Percentiles rank a stretch among this genome's conserved stretches.
These are phyloP conservation scores for Salisapilia sapeloensis DNA, from an alignment of 352 stramenopile species.

Conservation along the genomic window DNA sequence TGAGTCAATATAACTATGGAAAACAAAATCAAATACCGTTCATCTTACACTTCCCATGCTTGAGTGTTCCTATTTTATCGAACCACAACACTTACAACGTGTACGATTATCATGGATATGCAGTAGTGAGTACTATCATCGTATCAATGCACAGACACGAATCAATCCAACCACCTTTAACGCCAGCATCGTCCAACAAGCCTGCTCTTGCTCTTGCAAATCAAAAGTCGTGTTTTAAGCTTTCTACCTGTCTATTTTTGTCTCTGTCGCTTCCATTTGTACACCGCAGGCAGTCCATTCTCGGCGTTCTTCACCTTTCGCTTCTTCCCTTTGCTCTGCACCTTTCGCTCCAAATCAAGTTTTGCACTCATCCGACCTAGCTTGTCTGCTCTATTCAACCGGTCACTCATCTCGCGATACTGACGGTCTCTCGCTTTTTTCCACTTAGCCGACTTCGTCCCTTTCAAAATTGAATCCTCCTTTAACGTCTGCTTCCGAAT, in stretches of 20 bases:
- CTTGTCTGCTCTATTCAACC: constrained; percentile 47
- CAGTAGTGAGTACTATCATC: too few relatives aligned
- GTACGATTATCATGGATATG: too few relatives aligned
- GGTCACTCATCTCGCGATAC: constrained; percentile 52
- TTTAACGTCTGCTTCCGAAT: constrained; percentile 38
- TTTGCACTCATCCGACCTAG: constrained; percentile 52
- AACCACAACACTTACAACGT: too few relatives aligned
- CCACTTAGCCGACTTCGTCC: constrained; percentile 19
- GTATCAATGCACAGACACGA: too few relatives aligned
- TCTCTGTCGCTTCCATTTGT: constrained; percentile 79
- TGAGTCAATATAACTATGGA: too few relatives aligned
- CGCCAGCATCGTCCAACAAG: too few relatives aligned
- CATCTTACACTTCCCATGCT: too few relatives aligned
- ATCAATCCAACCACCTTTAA: too few relatives aligned
- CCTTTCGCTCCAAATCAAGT: constrained; percentile 67
- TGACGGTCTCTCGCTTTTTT: constrained; percentile 38
- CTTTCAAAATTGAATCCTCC: constrained; percentile 14
- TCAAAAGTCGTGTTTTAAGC: too few relatives aligned
- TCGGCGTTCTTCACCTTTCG: constrained; percentile 59
- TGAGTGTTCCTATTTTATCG: too few relatives aligned
- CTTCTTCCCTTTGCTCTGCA: constrained; percentile 74
- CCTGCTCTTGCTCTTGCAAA: too few relatives aligned
- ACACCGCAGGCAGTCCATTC: constrained; percentile 56
- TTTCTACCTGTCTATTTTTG: constrained; percentile 59
- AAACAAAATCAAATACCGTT: too few relatives aligned